Conservation (phyloP, 495 filamentous ascomycete genomes). For the Penicillium soppii region DNA sequence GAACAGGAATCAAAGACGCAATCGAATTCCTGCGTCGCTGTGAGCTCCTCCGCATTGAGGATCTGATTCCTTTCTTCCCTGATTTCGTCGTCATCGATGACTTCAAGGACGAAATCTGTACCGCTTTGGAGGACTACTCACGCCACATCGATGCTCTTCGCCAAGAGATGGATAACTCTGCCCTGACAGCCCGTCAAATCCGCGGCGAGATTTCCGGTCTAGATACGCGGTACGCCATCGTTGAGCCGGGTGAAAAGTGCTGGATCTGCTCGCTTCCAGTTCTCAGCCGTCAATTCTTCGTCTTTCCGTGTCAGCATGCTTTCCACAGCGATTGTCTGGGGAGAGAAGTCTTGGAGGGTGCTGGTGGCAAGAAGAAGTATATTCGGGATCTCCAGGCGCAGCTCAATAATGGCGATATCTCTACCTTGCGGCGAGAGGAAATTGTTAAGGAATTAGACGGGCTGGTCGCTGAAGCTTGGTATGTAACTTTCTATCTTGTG, state of each 20-base stretch:
- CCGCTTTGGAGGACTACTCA: constrained; percentile 86
- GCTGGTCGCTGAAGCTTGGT: constrained; percentile 79
- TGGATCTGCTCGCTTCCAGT: constrained; percentile 83
- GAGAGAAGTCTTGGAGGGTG: constrained; percentile 72
- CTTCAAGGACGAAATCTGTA: constrained; percentile 97
- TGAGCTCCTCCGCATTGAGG: constrained; percentile 89
- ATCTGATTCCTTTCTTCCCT: constrained; percentile 96
- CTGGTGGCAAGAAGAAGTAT: constrained; percentile 69
- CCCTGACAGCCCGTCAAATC: constrained; percentile 84
- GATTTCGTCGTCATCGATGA: constrained; percentile 99
- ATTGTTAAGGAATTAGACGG: constrained; percentile 87
- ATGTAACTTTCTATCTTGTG: constrained; percentile 30
- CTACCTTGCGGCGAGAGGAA: constrained; percentile 67
- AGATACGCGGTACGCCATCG: constrained; percentile 89
- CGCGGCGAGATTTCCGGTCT: constrained; percentile 79
- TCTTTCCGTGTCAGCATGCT: constrained; percentile 96
- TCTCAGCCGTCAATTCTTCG: constrained; percentile 89
- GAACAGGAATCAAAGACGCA: constrained; percentile 84
- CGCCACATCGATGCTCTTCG: constrained; percentile 86
- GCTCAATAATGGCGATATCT: constrained; percentile 68
- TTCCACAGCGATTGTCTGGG: constrained; percentile 95
- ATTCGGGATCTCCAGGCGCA: constrained; percentile 83
- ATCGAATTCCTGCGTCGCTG: constrained; percentile 92
- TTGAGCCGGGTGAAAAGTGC: constrained; percentile 93
- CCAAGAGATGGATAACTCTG: constrained; percentile 92